Conservation (phyloP, 768 basidiomycete genomes). For the Leccinum pellstonianum region DNA sequence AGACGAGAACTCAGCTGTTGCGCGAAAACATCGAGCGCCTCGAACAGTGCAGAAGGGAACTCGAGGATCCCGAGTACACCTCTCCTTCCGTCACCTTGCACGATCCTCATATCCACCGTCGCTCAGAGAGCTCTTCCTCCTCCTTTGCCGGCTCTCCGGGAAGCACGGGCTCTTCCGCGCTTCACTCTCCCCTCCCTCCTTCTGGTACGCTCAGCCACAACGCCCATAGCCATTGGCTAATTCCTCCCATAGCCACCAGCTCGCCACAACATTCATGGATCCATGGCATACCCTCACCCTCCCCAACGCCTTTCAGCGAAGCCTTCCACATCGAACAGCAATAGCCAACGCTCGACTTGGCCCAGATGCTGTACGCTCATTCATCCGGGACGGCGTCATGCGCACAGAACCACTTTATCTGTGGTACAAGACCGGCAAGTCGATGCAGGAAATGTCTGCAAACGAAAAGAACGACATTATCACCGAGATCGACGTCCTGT, state of each 20-base stretch:
- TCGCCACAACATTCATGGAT: slow-evolving; percentile 56
- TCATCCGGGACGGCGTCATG: slow-evolving; percentile 67
- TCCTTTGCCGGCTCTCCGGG: slow-evolving; percentile 51
- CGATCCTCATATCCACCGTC: slow-evolving; percentile 53
- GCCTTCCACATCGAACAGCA: slow-evolving; percentile 44
- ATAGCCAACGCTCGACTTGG: slow-evolving; percentile 56
- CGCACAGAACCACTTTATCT: slow-evolving; percentile 58
- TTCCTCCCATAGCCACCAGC: slow-evolving; percentile 36
- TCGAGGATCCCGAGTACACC: slow-evolving; percentile 72
- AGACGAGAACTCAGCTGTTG: slow-evolving; percentile 76
- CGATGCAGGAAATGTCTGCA: slow-evolving; percentile 54
- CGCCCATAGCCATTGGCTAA: slow-evolving; percentile 4
- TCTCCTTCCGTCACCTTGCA: slow-evolving; percentile 69
- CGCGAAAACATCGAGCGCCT: slow-evolving; percentile 74
- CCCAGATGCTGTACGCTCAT: slow-evolving; percentile 60
- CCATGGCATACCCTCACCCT: slow-evolving; percentile 48
- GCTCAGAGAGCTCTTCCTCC: slow-evolving; percentile 51
- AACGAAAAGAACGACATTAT: slow-evolving; percentile 63
- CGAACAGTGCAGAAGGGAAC: slow-evolving; percentile 68
- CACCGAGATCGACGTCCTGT: slow-evolving; percentile 88
- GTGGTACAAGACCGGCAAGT: slow-evolving; percentile 78
- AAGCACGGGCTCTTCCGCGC: slow-evolving; percentile 49
- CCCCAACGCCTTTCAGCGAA: slow-evolving; percentile 54
- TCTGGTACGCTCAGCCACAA: slow-evolving; percentile 40
- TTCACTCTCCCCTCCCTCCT: slow-evolving; percentile 57